Conservation (phyloP, 495 filamentous ascomycete species). For the Paragyromitra xinjiangensis region DNA sequence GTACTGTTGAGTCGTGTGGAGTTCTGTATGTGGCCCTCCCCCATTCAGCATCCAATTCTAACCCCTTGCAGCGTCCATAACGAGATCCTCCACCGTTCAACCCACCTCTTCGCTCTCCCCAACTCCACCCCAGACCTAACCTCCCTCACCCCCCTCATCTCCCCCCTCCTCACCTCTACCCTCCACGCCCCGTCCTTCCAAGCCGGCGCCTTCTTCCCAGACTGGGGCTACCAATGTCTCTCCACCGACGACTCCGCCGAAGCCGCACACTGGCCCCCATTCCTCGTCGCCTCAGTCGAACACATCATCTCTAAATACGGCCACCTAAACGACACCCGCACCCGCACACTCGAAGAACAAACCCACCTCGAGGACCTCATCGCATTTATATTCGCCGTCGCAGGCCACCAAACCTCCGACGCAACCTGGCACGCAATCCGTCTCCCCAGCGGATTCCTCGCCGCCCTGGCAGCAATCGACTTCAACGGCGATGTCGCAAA, state of each 20-base stretch:
- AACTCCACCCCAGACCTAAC: slow-evolving; percentile 47
- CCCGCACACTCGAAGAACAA: slow-evolving; percentile 38
- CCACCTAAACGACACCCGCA: slow-evolving; percentile 35
- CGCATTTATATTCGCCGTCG: slow-evolving; percentile 51
- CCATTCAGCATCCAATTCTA: not conserved
- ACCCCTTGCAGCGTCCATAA: slow-evolving; percentile 47
- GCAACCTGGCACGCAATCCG: slow-evolving; percentile 57
- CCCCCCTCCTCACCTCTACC: slow-evolving; percentile 44
- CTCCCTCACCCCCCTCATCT: slow-evolving; percentile 43
- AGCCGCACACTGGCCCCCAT: slow-evolving; percentile 56
- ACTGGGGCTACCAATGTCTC: slow-evolving; percentile 57
- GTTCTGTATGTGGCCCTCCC: slow-evolving; percentile 34
- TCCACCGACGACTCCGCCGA: slow-evolving; percentile 51
- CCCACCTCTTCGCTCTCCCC: slow-evolving; percentile 55
- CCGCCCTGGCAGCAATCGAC: slow-evolving; percentile 45
- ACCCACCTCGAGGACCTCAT: slow-evolving; percentile 51
- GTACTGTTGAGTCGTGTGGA: slow-evolving; percentile 35
- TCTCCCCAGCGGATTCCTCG: slow-evolving; percentile 47
- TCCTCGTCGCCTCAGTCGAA: slow-evolving; percentile 54
- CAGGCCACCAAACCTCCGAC: slow-evolving; percentile 53
- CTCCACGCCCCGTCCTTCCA: slow-evolving; percentile 50
- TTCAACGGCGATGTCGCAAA: slow-evolving; percentile 42
- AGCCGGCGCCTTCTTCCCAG: slow-evolving; percentile 57
- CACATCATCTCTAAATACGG: slow-evolving; percentile 52
- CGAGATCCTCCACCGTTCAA: slow-evolving; percentile 52